Percentiles rank a stretch among this genome's conserved stretches.
phyloP scores from a whole-genome alignment of 345 rosid genomes.

The Trapa incisa region DNA sequence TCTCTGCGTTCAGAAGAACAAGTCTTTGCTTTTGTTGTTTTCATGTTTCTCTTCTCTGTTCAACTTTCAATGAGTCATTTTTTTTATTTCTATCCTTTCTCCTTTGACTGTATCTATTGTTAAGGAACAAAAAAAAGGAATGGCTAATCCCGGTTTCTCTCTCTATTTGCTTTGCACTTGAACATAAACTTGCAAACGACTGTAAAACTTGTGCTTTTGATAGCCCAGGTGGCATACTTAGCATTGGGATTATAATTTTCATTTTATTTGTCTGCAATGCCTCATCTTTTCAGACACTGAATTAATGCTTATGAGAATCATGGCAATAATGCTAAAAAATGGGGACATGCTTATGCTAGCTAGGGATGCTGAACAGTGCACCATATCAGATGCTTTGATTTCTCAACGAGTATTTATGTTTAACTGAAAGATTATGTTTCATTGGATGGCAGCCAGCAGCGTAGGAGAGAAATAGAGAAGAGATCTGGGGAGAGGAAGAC shows the following conservation, averaged over 20 bases:
- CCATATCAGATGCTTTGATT: neutral
- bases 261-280: neutral
- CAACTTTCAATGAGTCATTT: no score
- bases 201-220: neutral
- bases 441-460: conserved; percentile 55
- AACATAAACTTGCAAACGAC: neutral
- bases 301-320: neutral
- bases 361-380: neutral
- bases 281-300: neutral
- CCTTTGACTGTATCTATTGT: no score
- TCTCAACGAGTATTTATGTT: neutral
- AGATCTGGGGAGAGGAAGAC: conserved; percentile 59
- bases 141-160: neutral
- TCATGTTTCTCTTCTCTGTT: no score
- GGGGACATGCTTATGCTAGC: neutral
- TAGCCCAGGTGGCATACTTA: neutral
- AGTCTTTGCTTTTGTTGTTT: neutral
- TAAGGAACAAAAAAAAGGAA: neutral
- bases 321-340: neutral
- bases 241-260: neutral
- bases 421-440: neutral
- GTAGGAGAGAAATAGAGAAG: conserved; percentile 68
- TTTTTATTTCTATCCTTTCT: no score
- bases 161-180: neutral
- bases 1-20: neutral